These are phyloP conservation scores for Darksidea phi DNA, from an alignment of 495 filamentous ascomycete species.

Conservation along the genomic window DNA sequence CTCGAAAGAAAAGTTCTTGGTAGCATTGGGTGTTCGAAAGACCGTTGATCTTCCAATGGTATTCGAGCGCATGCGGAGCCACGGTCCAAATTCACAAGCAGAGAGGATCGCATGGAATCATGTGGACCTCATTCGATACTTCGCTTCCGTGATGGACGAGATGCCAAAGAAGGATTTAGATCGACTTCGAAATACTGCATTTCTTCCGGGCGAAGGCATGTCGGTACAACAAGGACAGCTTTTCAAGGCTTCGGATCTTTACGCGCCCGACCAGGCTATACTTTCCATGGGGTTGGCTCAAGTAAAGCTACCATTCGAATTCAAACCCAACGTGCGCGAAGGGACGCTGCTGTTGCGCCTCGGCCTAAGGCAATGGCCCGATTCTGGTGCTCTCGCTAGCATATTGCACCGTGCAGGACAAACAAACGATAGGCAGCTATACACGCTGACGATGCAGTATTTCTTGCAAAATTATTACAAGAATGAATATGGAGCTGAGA, in stretches of 20 bases:
- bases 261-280: slow-evolving; percentile 72
- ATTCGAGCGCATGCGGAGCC: slow-evolving; percentile 75
- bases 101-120: slow-evolving; percentile 70
- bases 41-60: slow-evolving; percentile 93
- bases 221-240: slow-evolving; percentile 48
- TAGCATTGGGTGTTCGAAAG: slow-evolving; percentile 75
- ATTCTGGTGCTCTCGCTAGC: slow-evolving; percentile 66
- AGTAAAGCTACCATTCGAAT: slow-evolving; percentile 65
- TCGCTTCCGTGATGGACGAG: slow-evolving; percentile 83
- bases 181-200: slow-evolving; percentile 69
- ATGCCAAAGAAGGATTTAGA: slow-evolving; percentile 82
- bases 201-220: slow-evolving; percentile 71
- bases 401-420: slow-evolving; percentile 64
- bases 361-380: slow-evolving; percentile 51
- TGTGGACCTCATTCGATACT: slow-evolving; percentile 89
- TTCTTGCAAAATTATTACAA: slow-evolving; percentile 73
- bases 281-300: slow-evolving; percentile 69
- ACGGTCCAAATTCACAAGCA: slow-evolving; percentile 45
- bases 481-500: slow-evolving; percentile 67
- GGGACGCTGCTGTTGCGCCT: slow-evolving; percentile 25
- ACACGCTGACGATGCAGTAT: slow-evolving; percentile 72
- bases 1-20: slow-evolving; percentile 86
- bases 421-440: slow-evolving; percentile 56
- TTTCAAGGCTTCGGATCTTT: slow-evolving; percentile 81
- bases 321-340: slow-evolving; percentile 15